phyloP scores from a whole-genome alignment of 1,284 basidiomycete genomes.

The Apiotrichum sp. region DNA sequence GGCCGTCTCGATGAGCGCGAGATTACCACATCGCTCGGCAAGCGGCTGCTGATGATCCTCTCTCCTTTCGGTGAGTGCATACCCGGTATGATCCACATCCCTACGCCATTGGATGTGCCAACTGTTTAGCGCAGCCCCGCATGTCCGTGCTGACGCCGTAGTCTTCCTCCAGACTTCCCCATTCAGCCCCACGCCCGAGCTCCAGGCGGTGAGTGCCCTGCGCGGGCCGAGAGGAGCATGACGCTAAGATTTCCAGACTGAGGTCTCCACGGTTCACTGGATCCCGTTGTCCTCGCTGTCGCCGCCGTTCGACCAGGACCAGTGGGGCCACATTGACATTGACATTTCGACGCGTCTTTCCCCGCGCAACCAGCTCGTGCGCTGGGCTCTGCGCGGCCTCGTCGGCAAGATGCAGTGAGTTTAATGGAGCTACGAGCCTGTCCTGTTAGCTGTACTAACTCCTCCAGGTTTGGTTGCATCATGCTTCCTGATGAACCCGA shows the following conservation, averaged over 20 bases:
- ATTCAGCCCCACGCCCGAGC: constrained; percentile 63
- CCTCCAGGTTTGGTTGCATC: constrained; percentile 67
- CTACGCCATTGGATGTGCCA: too few relatives aligned
- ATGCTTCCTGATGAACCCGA: constrained; percentile 60
- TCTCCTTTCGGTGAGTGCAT: constrained; percentile 63
- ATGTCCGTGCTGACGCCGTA: constrained; percentile 3
- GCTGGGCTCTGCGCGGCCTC: constrained; percentile 69
- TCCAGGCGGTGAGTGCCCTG: constrained; percentile 50
- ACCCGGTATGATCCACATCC: too few relatives aligned
- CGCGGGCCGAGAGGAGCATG: too few relatives aligned
- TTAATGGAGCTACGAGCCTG: too few relatives aligned
- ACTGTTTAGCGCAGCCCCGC: background rate
- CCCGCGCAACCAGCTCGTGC: constrained; percentile 61
- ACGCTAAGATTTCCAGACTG: constrained; percentile 43
- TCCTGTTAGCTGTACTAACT: too few relatives aligned
- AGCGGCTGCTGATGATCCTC: constrained; percentile 94
- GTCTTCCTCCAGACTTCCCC: constrained; percentile 67
- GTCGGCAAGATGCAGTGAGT: constrained; percentile 81
- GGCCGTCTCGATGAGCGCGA: constrained; percentile 97
- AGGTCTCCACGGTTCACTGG: constrained; percentile 82
- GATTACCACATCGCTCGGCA: constrained; percentile 95
- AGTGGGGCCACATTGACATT: constrained; percentile 84
- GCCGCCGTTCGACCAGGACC: constrained; percentile 48
- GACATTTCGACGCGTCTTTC: constrained; percentile 87
- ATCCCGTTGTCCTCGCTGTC: constrained; percentile 64